phyloP scores from a whole-genome alignment of 164 flowering plant genomes.

The Dillenia turbinata region DNA sequence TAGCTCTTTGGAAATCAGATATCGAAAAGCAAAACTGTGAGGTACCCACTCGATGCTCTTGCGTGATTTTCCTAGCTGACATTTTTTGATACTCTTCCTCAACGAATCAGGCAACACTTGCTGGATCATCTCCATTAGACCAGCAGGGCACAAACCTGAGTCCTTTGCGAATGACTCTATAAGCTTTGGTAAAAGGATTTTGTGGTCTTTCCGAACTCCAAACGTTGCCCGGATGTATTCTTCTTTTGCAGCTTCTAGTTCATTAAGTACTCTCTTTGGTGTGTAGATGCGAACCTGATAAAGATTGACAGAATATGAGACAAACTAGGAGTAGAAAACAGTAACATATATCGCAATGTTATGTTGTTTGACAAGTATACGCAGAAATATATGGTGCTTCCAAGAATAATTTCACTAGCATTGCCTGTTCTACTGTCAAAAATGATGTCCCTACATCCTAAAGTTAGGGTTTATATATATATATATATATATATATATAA shows the following conservation, averaged over 20 bases:
- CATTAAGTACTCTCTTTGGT: conserved; percentile 67
- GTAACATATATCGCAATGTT: too few relatives aligned
- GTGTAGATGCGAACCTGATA: conserved; percentile 80
- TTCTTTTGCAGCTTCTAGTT: conserved; percentile 82
- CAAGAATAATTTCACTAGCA: too few relatives aligned
- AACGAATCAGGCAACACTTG: conserved; percentile 57
- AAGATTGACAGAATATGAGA: background rate
- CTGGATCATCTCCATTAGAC: conserved; percentile 61
- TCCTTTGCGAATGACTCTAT: conserved; percentile 78
- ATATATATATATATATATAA: too few relatives aligned
- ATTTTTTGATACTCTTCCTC: conserved; percentile 44
- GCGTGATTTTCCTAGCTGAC: conserved; percentile 39
- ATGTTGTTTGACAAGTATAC: too few relatives aligned
- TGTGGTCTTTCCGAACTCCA: conserved; percentile 60
- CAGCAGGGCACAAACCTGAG: conserved; percentile 47
- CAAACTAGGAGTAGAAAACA: background rate
- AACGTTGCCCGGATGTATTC: conserved; percentile 79
- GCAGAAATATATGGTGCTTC: too few relatives aligned
- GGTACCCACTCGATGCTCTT: conserved; percentile 81
- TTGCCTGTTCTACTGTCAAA: too few relatives aligned
- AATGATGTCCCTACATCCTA: too few relatives aligned
- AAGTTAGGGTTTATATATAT: too few relatives aligned
- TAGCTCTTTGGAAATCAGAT: conserved; percentile 75
- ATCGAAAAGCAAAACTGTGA: conserved; percentile 78
- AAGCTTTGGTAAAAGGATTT: conserved; percentile 68